These are phyloP conservation scores for Pinus tabuliformis DNA, from an alignment of 75 land plant genomes.

Conservation along the genomic window DNA sequence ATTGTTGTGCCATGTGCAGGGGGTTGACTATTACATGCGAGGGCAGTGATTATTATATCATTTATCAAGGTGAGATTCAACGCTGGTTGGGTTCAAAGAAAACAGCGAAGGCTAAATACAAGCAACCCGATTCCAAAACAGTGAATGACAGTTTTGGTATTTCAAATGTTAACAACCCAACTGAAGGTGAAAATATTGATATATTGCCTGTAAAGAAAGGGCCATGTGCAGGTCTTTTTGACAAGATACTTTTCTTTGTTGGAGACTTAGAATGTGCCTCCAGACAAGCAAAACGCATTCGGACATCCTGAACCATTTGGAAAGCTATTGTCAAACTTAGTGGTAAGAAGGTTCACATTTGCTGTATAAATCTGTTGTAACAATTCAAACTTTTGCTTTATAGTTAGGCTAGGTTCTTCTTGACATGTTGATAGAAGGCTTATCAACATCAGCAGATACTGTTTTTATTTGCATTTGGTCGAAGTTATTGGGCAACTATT, in stretches of 20 bases:
- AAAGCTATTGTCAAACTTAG: neutral
- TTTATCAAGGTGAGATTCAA: conserved; percentile 60
- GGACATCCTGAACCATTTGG: neutral
- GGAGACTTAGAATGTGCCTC: conserved; percentile 6
- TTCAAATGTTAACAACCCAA: neutral
- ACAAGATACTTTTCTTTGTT: conserved; percentile 8
- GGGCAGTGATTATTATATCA: conserved; percentile 44
- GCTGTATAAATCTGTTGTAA: neutral
- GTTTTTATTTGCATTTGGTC: too few relatives aligned
- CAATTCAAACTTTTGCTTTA: too few relatives aligned
- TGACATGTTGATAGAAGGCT: too few relatives aligned
- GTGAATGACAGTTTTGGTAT: neutral
- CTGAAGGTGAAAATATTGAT: neutral
- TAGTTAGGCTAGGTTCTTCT: too few relatives aligned
- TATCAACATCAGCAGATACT: too few relatives aligned
- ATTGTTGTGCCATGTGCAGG: conserved; percentile 17
- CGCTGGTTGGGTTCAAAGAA: conserved; percentile 32
- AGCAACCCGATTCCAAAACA: neutral
- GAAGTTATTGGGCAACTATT: too few relatives aligned
- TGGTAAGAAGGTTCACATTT: neutral
- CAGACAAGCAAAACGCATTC: neutral
- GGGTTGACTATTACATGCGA: conserved; percentile 58
- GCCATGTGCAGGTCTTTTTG: neutral
- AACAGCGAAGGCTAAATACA: neutral
- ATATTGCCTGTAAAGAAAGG: conserved; percentile 1